A percentile compares a stretch with the other conserved stretches of the same genome.
Evolutionary conservation across 805 yeast species (phyloP).

Genomic region (Candida patagonica): DNA sequence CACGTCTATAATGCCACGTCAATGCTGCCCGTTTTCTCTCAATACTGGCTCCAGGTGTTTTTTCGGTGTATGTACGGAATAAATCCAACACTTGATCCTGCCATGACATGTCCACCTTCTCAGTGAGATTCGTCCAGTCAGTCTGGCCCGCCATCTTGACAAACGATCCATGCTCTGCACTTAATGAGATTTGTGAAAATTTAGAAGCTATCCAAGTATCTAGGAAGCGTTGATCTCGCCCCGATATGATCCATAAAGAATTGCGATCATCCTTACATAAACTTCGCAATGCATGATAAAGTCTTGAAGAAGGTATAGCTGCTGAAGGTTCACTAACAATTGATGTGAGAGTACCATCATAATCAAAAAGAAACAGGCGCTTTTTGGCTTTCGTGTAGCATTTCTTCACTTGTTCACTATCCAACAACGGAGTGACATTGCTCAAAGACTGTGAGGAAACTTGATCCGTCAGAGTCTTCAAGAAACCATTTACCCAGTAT

Average conservation of each 20-base stretch:
- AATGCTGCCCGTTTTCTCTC: slow-evolving; percentile 89
- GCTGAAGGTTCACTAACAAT: slow-evolving; percentile 97
- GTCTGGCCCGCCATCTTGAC: slow-evolving; percentile 55
- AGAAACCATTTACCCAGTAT: slow-evolving; percentile 63
- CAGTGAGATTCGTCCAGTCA: slow-evolving; percentile 84
- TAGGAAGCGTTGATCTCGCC: slow-evolving; percentile 85
- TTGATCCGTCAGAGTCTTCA: slow-evolving; percentile 34
- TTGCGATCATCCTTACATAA: slow-evolving; percentile 70
- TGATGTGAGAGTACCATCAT: slow-evolving; percentile 96
- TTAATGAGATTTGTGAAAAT: slow-evolving; percentile 58
- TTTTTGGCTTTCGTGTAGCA: slow-evolving; percentile 53
- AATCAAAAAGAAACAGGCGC: slow-evolving; percentile 83
- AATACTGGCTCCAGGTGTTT: slow-evolving; percentile 81
- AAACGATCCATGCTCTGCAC: slow-evolving; percentile 98
- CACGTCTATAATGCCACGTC: slow-evolving; percentile 95
- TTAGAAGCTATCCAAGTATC: slow-evolving; percentile 78
- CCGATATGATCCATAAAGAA: slow-evolving; percentile 90
- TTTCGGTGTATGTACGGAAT: slow-evolving; percentile 66
- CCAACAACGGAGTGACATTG: slow-evolving; percentile 72
- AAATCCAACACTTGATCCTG: slow-evolving; percentile 70
- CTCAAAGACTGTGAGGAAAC: slow-evolving; percentile 32
- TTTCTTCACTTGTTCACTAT: slow-evolving; percentile 53
- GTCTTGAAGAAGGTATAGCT: slow-evolving; percentile 80
- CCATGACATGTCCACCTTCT: slow-evolving; percentile 87
- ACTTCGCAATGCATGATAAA: slow-evolving; percentile 48